A percentile compares a stretch with the other conserved stretches of the same genome.
Conservation (phyloP, 371 early-diverging fungal species). For the Actinomortierella ambigua region DNA sequence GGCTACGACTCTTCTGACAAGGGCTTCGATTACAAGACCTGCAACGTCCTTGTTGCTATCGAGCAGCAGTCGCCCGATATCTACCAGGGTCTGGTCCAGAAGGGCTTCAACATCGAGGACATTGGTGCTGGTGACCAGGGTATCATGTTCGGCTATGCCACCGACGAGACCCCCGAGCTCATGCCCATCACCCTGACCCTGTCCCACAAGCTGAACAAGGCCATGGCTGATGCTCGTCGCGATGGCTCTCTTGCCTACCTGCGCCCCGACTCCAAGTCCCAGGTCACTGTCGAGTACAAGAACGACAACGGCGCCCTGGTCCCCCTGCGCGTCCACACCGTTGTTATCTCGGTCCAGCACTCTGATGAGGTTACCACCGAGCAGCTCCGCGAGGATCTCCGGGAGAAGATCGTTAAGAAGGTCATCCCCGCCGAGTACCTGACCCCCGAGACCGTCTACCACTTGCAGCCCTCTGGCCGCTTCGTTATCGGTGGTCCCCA, state of each 20-base stretch:
- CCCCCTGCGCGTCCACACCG: slow-evolving; percentile 96
- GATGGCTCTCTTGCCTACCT: slow-evolving; percentile 86
- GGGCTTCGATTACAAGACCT: slow-evolving; percentile 99
- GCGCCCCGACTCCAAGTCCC: slow-evolving; percentile 99
- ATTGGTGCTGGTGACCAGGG: slow-evolving; percentile 99
- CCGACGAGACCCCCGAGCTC: slow-evolving; percentile 99
- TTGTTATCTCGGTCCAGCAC: slow-evolving; percentile 99
- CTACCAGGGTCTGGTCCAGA: slow-evolving; percentile 93
- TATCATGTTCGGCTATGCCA: slow-evolving; percentile 97
- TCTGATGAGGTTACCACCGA: slow-evolving; percentile 86
- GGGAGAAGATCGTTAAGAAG: slow-evolving; percentile 92
- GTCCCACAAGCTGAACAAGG: slow-evolving; percentile 97
- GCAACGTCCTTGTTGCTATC: slow-evolving; percentile 98
- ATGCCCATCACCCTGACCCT: slow-evolving; percentile 98
- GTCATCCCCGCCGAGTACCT: slow-evolving; percentile 95
- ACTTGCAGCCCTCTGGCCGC: slow-evolving; percentile 98
- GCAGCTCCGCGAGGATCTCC: slow-evolving; percentile 85
- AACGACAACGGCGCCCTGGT: slow-evolving; percentile 91
- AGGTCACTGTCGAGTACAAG: slow-evolving; percentile 99
- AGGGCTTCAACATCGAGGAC: slow-evolving; percentile 90
- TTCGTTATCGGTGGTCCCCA: slow-evolving; percentile 99
- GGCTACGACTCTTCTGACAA: slow-evolving; percentile 98
- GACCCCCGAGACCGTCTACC: slow-evolving; percentile 91
- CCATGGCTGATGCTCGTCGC: slow-evolving; percentile 94
- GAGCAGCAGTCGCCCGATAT: slow-evolving; percentile 99